Evolutionary conservation across 371 early-diverging fungal genomes (phyloP).

Genomic region (Mycotypha africana): DNA sequence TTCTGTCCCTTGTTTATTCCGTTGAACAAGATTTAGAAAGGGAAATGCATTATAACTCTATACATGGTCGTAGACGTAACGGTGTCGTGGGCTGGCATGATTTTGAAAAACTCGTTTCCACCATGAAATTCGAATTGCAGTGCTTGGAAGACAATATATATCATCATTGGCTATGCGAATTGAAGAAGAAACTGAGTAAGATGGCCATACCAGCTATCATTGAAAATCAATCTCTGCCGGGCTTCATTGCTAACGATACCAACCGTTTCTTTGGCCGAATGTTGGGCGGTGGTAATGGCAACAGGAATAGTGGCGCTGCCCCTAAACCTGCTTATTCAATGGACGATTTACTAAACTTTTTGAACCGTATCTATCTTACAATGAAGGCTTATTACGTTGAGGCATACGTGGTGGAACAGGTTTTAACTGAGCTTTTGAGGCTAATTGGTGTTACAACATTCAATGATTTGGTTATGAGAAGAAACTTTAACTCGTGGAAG

Average conservation of each 20-base stretch:
- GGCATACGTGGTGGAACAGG: slow-evolving; percentile 70
- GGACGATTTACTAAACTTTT: slow-evolving; percentile 87
- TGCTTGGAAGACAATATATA: slow-evolving; percentile 65
- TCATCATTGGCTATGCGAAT: slow-evolving; percentile 86
- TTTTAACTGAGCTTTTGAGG: slow-evolving; percentile 84
- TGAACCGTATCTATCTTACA: slow-evolving; percentile 86
- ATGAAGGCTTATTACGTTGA: slow-evolving; percentile 96
- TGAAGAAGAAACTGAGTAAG: slow-evolving; percentile 88
- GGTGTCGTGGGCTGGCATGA: slow-evolving; percentile 52
- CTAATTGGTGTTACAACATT: slow-evolving; percentile 90
- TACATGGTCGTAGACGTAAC: slow-evolving; percentile 39
- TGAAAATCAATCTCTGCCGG: slow-evolving; percentile 87
- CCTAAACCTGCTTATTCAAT: slow-evolving; percentile 82
- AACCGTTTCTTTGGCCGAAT: slow-evolving; percentile 81
- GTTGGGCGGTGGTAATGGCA: too few species aligned
- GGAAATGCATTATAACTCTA: slow-evolving; percentile 41
- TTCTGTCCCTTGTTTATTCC: slow-evolving; percentile 61
- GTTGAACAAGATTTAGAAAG: slow-evolving; percentile 41
- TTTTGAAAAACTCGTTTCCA: slow-evolving; percentile 58
- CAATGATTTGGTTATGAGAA: slow-evolving; percentile 91
- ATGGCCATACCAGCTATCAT: slow-evolving; percentile 94
- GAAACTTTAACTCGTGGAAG: slow-evolving; percentile 86
- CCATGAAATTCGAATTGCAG: slow-evolving; percentile 62
- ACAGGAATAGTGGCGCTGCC: slow-evolving; percentile 46
- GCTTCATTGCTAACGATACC: slow-evolving; percentile 85